Evolutionary conservation across 2,329 filamentous ascomycete species (phyloP).

Genomic region (Cercospora zeae-maydis): DNA sequence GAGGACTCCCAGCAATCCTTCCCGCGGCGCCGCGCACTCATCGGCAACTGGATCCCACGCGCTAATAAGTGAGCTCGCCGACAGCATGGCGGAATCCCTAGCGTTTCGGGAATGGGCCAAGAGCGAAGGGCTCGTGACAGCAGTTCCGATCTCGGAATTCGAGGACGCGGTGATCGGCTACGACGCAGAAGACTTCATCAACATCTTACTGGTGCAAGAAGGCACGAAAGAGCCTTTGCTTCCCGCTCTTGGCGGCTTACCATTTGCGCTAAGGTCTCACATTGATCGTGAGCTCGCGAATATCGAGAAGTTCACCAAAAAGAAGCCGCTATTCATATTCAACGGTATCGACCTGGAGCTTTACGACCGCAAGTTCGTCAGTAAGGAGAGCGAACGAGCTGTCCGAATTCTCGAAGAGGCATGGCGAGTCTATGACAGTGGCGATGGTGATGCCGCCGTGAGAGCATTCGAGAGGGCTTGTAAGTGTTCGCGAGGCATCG

Average conservation of each 20-base stretch:
- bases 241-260: constrained; percentile 82
- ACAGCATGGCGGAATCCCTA: constrained; percentile 16
- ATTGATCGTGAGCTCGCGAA: constrained; percentile 72
- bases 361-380: constrained; percentile 28
- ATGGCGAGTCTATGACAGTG: constrained; percentile 81
- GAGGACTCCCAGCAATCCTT: not conserved
- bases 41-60: not conserved
- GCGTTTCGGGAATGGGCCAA: constrained; percentile 25
- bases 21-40: not conserved
- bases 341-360: constrained; percentile 65
- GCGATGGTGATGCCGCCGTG: constrained; percentile 76
- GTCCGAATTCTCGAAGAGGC: constrained; percentile 51
- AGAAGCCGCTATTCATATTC: constrained; percentile 86
- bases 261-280: constrained; percentile 67
- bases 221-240: constrained; percentile 81
- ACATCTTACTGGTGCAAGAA: constrained; percentile 67
- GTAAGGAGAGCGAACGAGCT: constrained; percentile 28
- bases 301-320: constrained; percentile 59
- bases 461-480: constrained; percentile 80
- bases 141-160: constrained; percentile 20
- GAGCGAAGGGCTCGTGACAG: constrained; percentile 11
- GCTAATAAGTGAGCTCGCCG: not conserved
- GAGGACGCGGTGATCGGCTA: constrained; percentile 36
- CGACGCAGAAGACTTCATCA: constrained; percentile 76
- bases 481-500: constrained; percentile 39